Evolutionary conservation across 306 rosid genomes (phyloP), one percentile per base, ranked within the genome.

Genomic region (Vigna unguiculata): DNA sequence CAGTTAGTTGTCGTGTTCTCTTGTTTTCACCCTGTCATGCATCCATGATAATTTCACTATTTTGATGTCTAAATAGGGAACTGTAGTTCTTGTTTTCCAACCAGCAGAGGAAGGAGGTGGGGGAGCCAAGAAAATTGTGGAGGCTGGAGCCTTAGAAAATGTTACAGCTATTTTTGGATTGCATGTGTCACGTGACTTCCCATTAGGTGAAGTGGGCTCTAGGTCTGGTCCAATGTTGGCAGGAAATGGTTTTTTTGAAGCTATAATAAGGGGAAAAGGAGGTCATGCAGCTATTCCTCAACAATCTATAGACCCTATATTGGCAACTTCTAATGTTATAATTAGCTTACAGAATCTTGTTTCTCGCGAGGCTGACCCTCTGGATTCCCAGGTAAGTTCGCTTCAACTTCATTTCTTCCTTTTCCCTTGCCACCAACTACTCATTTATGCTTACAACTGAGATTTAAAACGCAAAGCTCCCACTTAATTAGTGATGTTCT

Each of bases 21-120:
- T 58, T 28, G 41, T 28, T 28, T 28, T 9, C 41, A 61, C 14
- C 67, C 24, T 32, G 14, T n/a, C 22, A 36, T 4, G 7, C 13
- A 28, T 72, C 38, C 7, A 75, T 76, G 51, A 52, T 47, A 45
- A 53, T 2, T 59, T 65, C 17, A 8, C 80, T 61, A 53, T 47
- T 74, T 57, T 59, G 58, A n/a, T 69, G 46, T 63, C 40, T 59
- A 61, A 72, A 69, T 25, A 93, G 98, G 98, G 98, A 59, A 91
- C 96, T 46, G 85, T 93, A 19, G 85, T 93, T 66, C 93, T 93
- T 79, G 89, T 93, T 75, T 93, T 93, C 86, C 98, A 93, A 89
- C 98, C 98, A 69, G 98, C 93, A 14, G 98, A 93, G 86, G 96
- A 92, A 86, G 96, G 89, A 78, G 94, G 90, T 77, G 95, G 82